Evolutionary conservation across 2,329 filamentous ascomycete genomes (phyloP), one percentile per base, ranked within the genome.

Genomic region (Exophiala calicioides): DNA sequence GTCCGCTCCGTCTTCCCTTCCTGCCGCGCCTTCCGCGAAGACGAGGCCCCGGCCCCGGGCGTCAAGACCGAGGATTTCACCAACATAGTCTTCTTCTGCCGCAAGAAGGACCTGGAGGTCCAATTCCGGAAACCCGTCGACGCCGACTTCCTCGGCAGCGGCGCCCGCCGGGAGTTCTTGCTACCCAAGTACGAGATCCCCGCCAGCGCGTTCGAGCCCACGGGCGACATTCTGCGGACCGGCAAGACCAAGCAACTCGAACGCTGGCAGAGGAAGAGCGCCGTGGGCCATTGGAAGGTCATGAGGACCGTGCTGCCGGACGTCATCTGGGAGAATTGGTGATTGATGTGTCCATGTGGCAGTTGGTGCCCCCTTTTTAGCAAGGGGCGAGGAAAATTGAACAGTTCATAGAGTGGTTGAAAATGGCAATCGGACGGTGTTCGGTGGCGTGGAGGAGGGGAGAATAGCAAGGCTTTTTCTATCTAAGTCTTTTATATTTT

Each of bases 71-170:
- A 50, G 13, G 88, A 95, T 62, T 96, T 97, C 66, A 88, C 90
- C 64, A 98, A 98, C 72, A 89, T 97, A 79, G 87, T 97, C 35
- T 82, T 97, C 50, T 96, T 96, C 72, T 98, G 93, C 75, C 83
- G 80, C 48, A 91, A 90, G 68, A 64, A 70, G 19, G 15, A 20
- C 4, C 23, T 29, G 3, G 68, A 71, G 0, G 69, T 90, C 27
- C 70, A 63, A 0, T 97, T 97, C 72, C 79, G 90, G 9, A 61
- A 73, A 12, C 80, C 90, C 0, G 71, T 68, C 0, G 66, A 76
- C 5, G 70, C 72, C 2, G 93, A 98, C 62, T 84, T 80, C 60
- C 71, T 95, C 24, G 78, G 79, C 27, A 95, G 86, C 64, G 73
- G 81, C 31, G 82, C 86, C 9, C 74, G 93, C 23, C 70, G 78